Evolutionary conservation across 192 early-diverging fungal species (phyloP).

Genomic region (Haplosporangium gracile): DNA sequence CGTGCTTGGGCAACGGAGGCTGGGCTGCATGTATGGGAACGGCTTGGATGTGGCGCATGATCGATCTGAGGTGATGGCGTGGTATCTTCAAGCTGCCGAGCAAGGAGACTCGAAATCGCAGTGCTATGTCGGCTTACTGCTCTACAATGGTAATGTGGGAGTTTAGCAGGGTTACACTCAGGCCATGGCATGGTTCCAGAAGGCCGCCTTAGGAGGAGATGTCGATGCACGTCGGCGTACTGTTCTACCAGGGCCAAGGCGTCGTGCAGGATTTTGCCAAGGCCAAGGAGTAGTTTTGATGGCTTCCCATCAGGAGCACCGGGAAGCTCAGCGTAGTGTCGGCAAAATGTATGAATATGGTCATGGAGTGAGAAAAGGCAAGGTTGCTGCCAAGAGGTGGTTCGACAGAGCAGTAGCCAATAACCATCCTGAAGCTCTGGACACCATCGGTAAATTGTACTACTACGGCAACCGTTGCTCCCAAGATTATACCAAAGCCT

Average conservation of each 20-base stretch:
- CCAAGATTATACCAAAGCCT: too few species aligned
- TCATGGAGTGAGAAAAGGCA: neutral
- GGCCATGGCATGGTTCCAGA: neutral
- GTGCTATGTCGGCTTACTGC: neutral
- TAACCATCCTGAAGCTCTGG: too few species aligned
- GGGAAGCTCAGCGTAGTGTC: neutral
- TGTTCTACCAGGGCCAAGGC: neutral
- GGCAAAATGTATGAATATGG: neutral
- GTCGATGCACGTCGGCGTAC: neutral
- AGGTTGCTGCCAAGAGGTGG: neutral
- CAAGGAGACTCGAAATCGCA: neutral
- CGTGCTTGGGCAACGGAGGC: neutral
- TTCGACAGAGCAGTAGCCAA: too few species aligned
- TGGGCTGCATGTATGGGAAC: neutral
- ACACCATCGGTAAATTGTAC: too few species aligned
- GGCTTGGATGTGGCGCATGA: neutral
- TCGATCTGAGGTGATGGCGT: neutral
- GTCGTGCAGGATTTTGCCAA: neutral
- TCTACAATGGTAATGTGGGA: neutral
- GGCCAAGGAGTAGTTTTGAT: neutral
- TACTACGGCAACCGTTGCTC: too few species aligned
- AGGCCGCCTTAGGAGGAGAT: neutral
- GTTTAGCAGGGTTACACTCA: too few species aligned
- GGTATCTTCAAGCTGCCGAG: neutral
- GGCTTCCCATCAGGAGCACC: neutral